phyloP scores from a whole-genome alignment of 371 early-diverging fungal species.

The Cokeromyces recurvatus region DNA sequence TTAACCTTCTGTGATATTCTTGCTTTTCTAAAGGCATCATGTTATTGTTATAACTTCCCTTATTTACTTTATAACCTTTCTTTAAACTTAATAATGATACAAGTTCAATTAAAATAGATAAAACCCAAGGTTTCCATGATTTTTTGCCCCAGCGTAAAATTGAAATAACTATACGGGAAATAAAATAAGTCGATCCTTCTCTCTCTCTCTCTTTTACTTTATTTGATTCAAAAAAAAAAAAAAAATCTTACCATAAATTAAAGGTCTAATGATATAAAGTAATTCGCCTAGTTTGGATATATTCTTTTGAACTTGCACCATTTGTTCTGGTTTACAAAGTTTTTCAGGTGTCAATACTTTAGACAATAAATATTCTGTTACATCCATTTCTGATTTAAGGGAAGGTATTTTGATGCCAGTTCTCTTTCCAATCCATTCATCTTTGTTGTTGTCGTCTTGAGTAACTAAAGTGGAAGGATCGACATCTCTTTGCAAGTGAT shows the following conservation, averaged over 20 bases:
- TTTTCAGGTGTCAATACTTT: slow-evolving; percentile 62
- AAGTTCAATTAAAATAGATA: slow-evolving; percentile 74
- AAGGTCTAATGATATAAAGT: slow-evolving; percentile 79
- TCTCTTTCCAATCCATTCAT: slow-evolving; percentile 41
- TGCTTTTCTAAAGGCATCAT: slow-evolving; percentile 70
- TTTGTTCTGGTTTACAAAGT: slow-evolving; percentile 59
- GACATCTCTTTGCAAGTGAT: slow-evolving; percentile 70
- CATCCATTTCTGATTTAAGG: slow-evolving; percentile 31
- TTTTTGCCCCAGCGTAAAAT: slow-evolving; percentile 68
- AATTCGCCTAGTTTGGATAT: slow-evolving; percentile 69
- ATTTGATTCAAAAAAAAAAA: not conserved
- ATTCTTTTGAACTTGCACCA: slow-evolving; percentile 58
- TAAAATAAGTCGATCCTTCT: not conserved
- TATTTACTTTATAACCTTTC: slow-evolving; percentile 25
- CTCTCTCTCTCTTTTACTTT: too few relatives aligned
- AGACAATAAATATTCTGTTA: slow-evolving; percentile 61
- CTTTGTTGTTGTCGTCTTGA: not conserved
- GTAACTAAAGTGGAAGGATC: slow-evolving; percentile 47
- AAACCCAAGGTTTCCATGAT: slow-evolving; percentile 85
- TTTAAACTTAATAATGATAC: slow-evolving; percentile 41
- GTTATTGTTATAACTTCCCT: slow-evolving; percentile 29
- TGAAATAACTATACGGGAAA: slow-evolving; percentile 52
- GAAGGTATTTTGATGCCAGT: slow-evolving; percentile 33
- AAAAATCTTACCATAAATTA: slow-evolving; percentile 62
- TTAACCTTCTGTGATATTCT: slow-evolving; percentile 68